These are phyloP conservation scores for Talaromyces marneffei DNA, from an alignment of 2,329 filamentous ascomycete genomes.

Conservation along the genomic window DNA sequence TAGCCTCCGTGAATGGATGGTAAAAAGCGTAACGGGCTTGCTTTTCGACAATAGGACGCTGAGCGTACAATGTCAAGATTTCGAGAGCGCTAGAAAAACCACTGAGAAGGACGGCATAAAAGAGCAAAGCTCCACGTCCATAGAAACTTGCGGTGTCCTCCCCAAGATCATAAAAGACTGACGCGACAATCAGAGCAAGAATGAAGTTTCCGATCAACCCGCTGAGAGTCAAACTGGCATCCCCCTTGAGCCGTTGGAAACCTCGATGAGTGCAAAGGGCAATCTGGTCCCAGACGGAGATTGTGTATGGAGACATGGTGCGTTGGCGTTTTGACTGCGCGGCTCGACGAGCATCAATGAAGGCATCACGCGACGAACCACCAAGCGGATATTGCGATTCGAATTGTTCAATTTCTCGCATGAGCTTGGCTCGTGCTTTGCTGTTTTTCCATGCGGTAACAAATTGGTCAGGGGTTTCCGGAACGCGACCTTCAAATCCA, in stretches of 20 bases:
- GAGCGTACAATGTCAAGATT: slow-evolving; percentile 79
- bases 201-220: slow-evolving; percentile 62
- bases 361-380: slow-evolving; percentile 36
- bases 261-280: slow-evolving; percentile 74
- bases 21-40: slow-evolving; percentile 82
- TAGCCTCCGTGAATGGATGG: slow-evolving; percentile 82
- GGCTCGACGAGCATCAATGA: slow-evolving; percentile 37
- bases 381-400: slow-evolving; percentile 39
- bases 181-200: slow-evolving; percentile 71
- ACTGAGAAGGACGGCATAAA: slow-evolving; percentile 83
- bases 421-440: slow-evolving; percentile 38
- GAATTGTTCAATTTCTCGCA: slow-evolving; percentile 42
- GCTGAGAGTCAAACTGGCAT: slow-evolving; percentile 67
- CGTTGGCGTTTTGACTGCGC: slow-evolving; percentile 48
- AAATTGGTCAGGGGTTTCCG: slow-evolving; percentile 66
- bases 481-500: slow-evolving; percentile 59
- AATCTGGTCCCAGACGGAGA: slow-evolving; percentile 71
- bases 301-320: slow-evolving; percentile 70
- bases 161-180: slow-evolving; percentile 73
- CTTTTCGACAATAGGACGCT: slow-evolving; percentile 89
- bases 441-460: slow-evolving; percentile 53
- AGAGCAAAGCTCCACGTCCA: slow-evolving; percentile 70
- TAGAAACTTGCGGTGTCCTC: slow-evolving; percentile 67
- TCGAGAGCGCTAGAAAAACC: slow-evolving; percentile 76
- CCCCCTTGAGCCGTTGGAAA: slow-evolving; percentile 68